Evolutionary conservation across 2,329 filamentous ascomycete species (phyloP).

Genomic region (Apiospora kogelbergensis): DNA sequence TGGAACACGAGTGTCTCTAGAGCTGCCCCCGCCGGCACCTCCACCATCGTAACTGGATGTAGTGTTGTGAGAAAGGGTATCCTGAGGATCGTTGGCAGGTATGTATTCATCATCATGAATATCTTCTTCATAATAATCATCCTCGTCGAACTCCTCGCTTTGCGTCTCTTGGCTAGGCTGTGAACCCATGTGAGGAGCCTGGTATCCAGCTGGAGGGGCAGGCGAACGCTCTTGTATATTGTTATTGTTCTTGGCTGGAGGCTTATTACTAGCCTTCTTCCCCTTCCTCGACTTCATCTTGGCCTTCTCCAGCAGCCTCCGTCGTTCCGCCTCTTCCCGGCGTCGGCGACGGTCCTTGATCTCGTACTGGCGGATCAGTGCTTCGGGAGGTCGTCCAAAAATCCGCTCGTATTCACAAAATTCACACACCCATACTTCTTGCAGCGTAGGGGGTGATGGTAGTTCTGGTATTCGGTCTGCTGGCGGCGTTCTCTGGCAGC

Average conservation of each 20-base stretch:
- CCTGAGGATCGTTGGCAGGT: constrained; percentile 15
- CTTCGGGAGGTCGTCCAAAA: constrained; percentile 82
- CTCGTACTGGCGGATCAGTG: constrained; percentile 88
- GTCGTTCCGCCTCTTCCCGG: constrained; percentile 82
- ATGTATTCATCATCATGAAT: constrained; percentile 27
- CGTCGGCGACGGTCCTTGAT: constrained; percentile 87
- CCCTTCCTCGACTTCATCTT: constrained; percentile 91
- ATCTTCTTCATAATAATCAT: constrained; percentile 39
- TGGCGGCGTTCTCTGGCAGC: constrained; percentile 78
- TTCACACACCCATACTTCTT: constrained; percentile 92
- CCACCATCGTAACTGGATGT: neutral
- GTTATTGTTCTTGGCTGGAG: constrained; percentile 47
- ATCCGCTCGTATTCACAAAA: constrained; percentile 98
- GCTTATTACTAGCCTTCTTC: constrained; percentile 81
- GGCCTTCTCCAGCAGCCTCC: constrained; percentile 82
- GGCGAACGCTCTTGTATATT: constrained; percentile 25
- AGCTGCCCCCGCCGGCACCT: neutral
- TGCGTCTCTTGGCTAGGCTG: constrained; percentile 24
- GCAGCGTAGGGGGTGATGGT: constrained; percentile 67
- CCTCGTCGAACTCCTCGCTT: constrained; percentile 38
- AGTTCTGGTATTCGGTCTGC: constrained; percentile 74
- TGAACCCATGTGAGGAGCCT: constrained; percentile 19
- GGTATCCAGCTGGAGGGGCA: constrained; percentile 20
- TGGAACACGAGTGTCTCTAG: neutral
- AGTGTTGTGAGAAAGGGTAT: constrained; percentile 2